phyloP scores from a whole-genome alignment of 225 moss, liverwort and hornwort genomes.

The Anthoceros angustus region DNA sequence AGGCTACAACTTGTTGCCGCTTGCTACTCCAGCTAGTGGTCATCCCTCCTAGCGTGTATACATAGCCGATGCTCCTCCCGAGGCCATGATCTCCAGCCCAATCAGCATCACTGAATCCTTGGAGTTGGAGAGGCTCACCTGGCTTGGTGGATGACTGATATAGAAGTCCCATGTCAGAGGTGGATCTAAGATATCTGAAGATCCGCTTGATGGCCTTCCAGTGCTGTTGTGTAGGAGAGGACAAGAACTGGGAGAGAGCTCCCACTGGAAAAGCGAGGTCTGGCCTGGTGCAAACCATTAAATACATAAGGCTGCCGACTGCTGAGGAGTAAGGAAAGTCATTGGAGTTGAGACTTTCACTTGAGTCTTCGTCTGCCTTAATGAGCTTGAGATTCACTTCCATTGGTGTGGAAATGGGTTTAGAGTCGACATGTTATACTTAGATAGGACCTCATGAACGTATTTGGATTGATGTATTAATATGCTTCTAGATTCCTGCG shows the following conservation, averaged over 20 bases:
- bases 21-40: too few species aligned
- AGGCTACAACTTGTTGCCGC: too few species aligned
- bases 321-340: background rate
- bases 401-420: background rate
- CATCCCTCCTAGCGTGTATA: too few species aligned
- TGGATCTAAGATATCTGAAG: background rate
- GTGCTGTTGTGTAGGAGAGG: background rate
- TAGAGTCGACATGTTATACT: background rate
- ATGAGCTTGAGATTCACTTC: background rate
- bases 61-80: too few species aligned
- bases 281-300: background rate
- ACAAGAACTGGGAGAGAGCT: background rate
- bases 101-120: too few species aligned
- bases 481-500: background rate
- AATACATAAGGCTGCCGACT: background rate
- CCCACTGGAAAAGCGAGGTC: conserved; percentile 2
- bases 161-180: background rate
- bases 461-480: background rate
- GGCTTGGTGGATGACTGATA: too few species aligned
- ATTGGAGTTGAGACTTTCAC: background rate
- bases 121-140: too few species aligned
- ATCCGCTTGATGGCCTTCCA: background rate
- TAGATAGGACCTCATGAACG: background rate
- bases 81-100: too few species aligned
- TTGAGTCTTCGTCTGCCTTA: too few species aligned